A percentile compares a stretch with the other conserved stretches of the same genome.
phyloP scores from a whole-genome alignment of 1,139 yeast genomes.

The Geotrichum carabidarum region DNA sequence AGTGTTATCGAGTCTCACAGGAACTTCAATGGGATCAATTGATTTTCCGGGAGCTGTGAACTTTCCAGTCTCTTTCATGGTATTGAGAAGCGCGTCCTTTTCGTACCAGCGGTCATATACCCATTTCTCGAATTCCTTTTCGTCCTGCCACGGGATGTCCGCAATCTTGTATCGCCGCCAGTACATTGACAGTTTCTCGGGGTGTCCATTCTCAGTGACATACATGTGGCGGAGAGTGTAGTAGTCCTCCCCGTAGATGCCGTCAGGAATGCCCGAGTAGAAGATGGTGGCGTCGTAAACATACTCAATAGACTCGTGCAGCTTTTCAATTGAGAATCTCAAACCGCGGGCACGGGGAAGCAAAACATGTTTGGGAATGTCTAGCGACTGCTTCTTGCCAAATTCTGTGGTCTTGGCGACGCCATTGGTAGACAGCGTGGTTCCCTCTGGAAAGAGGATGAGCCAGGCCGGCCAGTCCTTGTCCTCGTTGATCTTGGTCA shows the following conservation, averaged over 20 bases:
- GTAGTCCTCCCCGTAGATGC: slow-evolving; percentile 71
- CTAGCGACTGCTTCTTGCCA: slow-evolving; percentile 47
- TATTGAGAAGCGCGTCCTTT: slow-evolving; percentile 65
- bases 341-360: slow-evolving; percentile 82
- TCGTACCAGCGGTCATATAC: slow-evolving; percentile 66
- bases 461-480: slow-evolving; percentile 44
- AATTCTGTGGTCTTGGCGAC: slow-evolving; percentile 52
- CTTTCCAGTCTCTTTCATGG: slow-evolving; percentile 54
- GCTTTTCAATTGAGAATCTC: slow-evolving; percentile 55
- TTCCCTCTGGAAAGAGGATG: slow-evolving; percentile 89
- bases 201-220: slow-evolving; percentile 60
- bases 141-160: slow-evolving; percentile 61
- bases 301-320: slow-evolving; percentile 56
- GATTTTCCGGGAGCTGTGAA: slow-evolving; percentile 37
- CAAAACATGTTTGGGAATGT: slow-evolving; percentile 54
- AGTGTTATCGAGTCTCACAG: slow-evolving; percentile 13
- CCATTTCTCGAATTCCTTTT: slow-evolving; percentile 69
- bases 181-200: slow-evolving; percentile 58
- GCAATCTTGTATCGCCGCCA: slow-evolving; percentile 53
- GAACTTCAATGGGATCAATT: slow-evolving; percentile 1
- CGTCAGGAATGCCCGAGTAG: slow-evolving; percentile 59
- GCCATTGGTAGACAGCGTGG: slow-evolving; percentile 71
- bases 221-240: slow-evolving; percentile 64
- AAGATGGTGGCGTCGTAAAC: slow-evolving; percentile 83
- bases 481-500: slow-evolving; percentile 47